Percentiles rank a stretch among this genome's conserved stretches.
phyloP scores from a whole-genome alignment of 108 stramenopile genomes.

The Parmales sp. region DNA sequence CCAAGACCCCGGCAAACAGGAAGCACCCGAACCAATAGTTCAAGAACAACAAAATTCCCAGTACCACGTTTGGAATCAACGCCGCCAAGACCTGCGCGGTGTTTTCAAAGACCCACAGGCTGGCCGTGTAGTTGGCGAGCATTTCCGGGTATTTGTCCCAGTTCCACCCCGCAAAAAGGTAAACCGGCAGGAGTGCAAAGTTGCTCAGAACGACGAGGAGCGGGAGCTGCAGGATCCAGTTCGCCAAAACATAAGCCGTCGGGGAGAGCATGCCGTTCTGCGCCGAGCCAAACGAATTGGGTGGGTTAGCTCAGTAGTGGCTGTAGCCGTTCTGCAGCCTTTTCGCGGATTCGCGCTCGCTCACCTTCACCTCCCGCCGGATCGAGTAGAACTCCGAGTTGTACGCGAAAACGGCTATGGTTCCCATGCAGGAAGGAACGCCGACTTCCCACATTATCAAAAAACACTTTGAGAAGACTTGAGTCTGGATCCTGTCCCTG shows the following conservation, averaged over 20 bases:
- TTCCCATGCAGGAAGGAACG: neutral
- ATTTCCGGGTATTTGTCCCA: neutral
- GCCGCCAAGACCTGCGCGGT: conserved; percentile 7
- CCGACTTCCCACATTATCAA: conserved; percentile 8
- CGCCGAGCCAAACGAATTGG: too few relatives aligned
- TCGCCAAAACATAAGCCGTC: neutral
- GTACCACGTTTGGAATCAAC: neutral
- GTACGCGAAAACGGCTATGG: neutral
- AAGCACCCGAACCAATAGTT: conserved; percentile 13
- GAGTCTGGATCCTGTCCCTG: conserved; percentile 9
- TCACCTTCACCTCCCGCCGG: neutral
- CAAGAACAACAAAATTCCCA: neutral
- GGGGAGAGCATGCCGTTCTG: conserved; percentile 17
- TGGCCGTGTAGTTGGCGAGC: neutral
- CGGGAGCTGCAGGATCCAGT: conserved; percentile 6
- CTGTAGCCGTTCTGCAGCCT: too few relatives aligned
- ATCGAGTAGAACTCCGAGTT: neutral
- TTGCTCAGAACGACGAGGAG: conserved; percentile 3
- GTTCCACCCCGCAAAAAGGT: neutral
- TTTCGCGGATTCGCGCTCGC: too few relatives aligned
- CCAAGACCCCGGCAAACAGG: conserved; percentile 12
- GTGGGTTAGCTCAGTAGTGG: too few relatives aligned
- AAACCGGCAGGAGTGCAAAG: neutral
- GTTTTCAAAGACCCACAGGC: conserved; percentile 5
- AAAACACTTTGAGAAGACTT: neutral